Conservation (phyloP, 192 early-diverging fungal genomes). For the Gaertneriomyces sp. region DNA sequence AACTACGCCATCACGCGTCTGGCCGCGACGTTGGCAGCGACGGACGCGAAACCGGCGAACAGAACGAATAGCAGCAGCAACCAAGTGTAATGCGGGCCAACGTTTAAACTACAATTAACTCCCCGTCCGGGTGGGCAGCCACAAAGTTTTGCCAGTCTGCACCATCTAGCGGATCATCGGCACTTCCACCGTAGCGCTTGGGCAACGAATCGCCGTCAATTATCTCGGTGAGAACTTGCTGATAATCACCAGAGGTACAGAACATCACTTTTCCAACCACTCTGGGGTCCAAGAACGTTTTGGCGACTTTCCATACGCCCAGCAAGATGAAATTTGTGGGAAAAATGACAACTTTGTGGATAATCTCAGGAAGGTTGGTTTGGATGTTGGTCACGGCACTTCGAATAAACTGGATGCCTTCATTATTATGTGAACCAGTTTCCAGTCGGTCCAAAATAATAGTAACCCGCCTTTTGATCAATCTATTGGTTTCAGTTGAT, state of each 20-base stretch:
- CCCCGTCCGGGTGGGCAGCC: no score
- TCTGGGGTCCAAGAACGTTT: slow-evolving; percentile 4
- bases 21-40: no score
- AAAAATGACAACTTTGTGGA: slow-evolving; percentile 11
- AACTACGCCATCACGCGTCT: no score
- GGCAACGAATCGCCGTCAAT: neutral
- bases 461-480: slow-evolving; percentile 5
- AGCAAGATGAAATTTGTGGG: slow-evolving; percentile 8
- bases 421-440: neutral
- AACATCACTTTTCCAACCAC: slow-evolving; percentile 8
- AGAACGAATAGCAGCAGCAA: no score
- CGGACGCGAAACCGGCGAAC: no score
- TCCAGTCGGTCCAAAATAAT: slow-evolving; percentile 2
- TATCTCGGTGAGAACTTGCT: neutral
- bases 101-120: no score
- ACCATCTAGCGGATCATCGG: slow-evolving; percentile 2
- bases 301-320: slow-evolving; percentile 4
- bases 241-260: neutral
- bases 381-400: neutral
- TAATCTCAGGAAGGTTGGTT: slow-evolving; percentile 9
- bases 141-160: neutral
- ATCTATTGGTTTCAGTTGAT: neutral
- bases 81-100: no score
- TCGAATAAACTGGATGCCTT: slow-evolving; percentile 1
- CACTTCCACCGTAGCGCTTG: slow-evolving; percentile 5